phyloP scores from a whole-genome alignment of 2,329 filamentous ascomycete species.

The Cladophialophora chaetospira region DNA sequence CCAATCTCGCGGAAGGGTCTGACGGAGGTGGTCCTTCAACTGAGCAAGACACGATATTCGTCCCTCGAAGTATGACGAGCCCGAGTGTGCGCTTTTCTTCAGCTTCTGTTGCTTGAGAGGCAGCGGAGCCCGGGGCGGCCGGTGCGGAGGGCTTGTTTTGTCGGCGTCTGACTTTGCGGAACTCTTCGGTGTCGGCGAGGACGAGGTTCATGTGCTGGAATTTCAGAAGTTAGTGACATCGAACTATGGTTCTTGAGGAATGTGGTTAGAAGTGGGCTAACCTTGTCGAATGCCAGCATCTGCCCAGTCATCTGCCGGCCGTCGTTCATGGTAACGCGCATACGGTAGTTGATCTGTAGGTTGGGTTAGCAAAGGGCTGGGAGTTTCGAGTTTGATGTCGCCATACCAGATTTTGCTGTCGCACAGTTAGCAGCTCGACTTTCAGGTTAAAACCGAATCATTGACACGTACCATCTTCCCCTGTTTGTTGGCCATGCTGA shows the following conservation, averaged over 20 bases:
- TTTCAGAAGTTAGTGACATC: neutral
- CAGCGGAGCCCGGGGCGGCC: slow-evolving; percentile 62
- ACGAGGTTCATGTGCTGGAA: slow-evolving; percentile 97
- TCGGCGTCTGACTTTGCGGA: slow-evolving; percentile 86
- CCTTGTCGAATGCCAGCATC: slow-evolving; percentile 98
- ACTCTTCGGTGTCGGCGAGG: slow-evolving; percentile 97
- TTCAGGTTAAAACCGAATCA: neutral
- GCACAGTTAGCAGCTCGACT: slow-evolving; percentile 37
- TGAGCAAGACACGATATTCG: slow-evolving; percentile 90
- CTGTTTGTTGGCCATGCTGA: slow-evolving; percentile 83
- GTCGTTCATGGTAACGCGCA: slow-evolving; percentile 94
- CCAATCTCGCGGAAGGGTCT: slow-evolving; percentile 86
- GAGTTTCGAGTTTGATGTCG: neutral
- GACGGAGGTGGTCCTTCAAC: slow-evolving; percentile 94
- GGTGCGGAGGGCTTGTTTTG: slow-evolving; percentile 67
- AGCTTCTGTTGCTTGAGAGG: slow-evolving; percentile 68
- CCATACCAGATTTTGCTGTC: slow-evolving; percentile 66
- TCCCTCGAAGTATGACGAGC: slow-evolving; percentile 89
- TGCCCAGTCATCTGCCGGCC: slow-evolving; percentile 95
- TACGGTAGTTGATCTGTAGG: slow-evolving; percentile 93
- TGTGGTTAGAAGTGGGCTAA: slow-evolving; percentile 40
- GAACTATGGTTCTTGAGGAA: neutral
- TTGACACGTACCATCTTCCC: slow-evolving; percentile 91
- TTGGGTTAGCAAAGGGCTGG: slow-evolving; percentile 5
- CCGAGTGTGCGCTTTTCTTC: slow-evolving; percentile 98